These are phyloP conservation scores for Copromyces sp. DNA, from an alignment of 495 filamentous ascomycete species.

Conservation along the genomic window DNA sequence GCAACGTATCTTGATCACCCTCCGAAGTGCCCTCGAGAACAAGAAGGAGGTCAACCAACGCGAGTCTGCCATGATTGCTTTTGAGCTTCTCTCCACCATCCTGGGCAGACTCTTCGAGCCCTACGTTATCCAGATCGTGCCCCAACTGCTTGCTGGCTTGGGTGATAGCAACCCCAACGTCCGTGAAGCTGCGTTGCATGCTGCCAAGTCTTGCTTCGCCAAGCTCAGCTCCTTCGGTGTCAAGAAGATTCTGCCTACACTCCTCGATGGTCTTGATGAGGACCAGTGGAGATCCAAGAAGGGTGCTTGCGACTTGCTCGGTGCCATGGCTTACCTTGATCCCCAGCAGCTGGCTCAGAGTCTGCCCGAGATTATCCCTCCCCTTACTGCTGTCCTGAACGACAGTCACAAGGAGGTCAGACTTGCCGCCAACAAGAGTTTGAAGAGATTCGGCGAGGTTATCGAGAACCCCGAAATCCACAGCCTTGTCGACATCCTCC, in stretches of 20 bases:
- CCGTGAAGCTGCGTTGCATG: slow-evolving; percentile 82
- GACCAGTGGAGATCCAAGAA: slow-evolving; percentile 97
- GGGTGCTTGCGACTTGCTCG: slow-evolving; percentile 89
- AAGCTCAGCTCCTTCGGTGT: slow-evolving; percentile 91
- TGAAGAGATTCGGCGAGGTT: slow-evolving; percentile 96
- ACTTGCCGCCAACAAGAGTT: slow-evolving; percentile 79
- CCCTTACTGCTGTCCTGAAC: slow-evolving; percentile 84
- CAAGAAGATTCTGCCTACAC: slow-evolving; percentile 81
- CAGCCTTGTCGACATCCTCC: slow-evolving; percentile 73
- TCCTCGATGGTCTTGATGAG: slow-evolving; percentile 89
- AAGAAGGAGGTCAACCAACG: slow-evolving; percentile 84
- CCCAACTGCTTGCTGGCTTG: slow-evolving; percentile 79
- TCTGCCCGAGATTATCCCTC: slow-evolving; percentile 91
- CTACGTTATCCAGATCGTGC: slow-evolving; percentile 90
- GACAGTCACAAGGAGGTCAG: slow-evolving; percentile 98
- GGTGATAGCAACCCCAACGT: slow-evolving; percentile 83
- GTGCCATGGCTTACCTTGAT: slow-evolving; percentile 96
- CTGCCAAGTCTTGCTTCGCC: slow-evolving; percentile 88
- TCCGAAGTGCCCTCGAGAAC: slow-evolving; percentile 73
- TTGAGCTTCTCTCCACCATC: slow-evolving; percentile 77
- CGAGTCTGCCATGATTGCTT: slow-evolving; percentile 81
- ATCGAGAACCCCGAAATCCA: slow-evolving; percentile 98
- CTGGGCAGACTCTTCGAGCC: slow-evolving; percentile 87
- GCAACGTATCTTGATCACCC: slow-evolving; percentile 70
- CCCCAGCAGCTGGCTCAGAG: slow-evolving; percentile 87